Evolutionary conservation across 768 basidiomycete genomes (phyloP).

Genomic region (Mycena amicta): DNA sequence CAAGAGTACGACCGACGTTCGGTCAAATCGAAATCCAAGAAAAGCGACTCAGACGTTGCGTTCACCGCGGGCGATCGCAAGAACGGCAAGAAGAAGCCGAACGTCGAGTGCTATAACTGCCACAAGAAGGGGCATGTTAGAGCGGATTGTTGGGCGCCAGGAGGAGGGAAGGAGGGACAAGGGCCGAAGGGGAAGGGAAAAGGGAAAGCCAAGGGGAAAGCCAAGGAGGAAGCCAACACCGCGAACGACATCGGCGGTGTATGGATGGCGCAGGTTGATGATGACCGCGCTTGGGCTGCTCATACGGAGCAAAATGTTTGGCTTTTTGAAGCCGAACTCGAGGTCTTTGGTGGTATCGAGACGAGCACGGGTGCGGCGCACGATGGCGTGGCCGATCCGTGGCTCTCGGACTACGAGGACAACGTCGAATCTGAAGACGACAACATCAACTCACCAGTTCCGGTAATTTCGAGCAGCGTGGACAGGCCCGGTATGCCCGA

Average conservation of each 20-base stretch:
- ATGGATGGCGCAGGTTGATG: constrained; percentile 17
- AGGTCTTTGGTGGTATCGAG: not conserved
- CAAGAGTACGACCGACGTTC: constrained; percentile 20
- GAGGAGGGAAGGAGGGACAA: constrained; percentile 24
- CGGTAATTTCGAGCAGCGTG: not conserved
- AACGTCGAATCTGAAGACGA: constrained; percentile 10
- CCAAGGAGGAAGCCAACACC: constrained; percentile 3
- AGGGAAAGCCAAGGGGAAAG: not conserved
- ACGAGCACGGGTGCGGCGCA: not conserved
- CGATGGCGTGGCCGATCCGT: not conserved
- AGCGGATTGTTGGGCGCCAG: constrained; percentile 13
- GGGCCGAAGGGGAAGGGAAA: constrained; percentile 16
- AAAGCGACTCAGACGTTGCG: constrained; percentile 10
- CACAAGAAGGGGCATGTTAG: constrained; percentile 23
- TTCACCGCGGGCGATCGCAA: constrained; percentile 8
- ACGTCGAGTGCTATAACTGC: constrained; percentile 26
- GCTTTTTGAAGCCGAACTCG: not conserved
- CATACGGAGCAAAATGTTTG: constrained; percentile 1
- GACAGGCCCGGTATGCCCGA: not conserved
- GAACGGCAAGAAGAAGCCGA: constrained; percentile 1
- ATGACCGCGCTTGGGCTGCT: constrained; percentile 13
- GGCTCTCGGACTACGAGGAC: constrained; percentile 12
- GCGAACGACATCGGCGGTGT: constrained; percentile 8
- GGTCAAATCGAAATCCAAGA: constrained; percentile 13
- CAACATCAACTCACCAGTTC: not conserved